Evolutionary conservation across 345 rosid species (phyloP).

Genomic region (Litchi chinensis): DNA sequence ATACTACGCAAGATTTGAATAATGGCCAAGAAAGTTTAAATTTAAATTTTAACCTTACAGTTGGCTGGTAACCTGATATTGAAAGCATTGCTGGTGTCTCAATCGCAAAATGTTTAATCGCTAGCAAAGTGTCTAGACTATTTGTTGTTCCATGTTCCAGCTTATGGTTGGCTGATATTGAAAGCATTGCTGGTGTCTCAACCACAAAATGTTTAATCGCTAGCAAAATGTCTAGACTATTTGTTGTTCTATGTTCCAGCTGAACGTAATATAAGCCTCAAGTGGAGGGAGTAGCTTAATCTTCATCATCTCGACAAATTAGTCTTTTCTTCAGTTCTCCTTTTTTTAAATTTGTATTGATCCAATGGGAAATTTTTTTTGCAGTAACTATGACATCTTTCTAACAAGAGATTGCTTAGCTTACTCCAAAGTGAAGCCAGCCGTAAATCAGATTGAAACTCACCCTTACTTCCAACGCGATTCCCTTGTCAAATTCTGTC

Average conservation of each 20-base stretch:
- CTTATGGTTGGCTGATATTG: neutral
- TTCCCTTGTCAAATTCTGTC: slow-evolving; percentile 86
- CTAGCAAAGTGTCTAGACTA: neutral
- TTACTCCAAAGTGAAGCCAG: slow-evolving; percentile 90
- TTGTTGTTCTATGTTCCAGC: neutral
- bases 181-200: neutral
- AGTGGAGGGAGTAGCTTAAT: neutral
- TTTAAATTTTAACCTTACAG: too few relatives aligned
- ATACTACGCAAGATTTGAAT: neutral
- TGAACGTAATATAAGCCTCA: neutral
- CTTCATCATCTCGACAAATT: neutral
- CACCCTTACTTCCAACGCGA: slow-evolving; percentile 95
- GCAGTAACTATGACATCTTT: slow-evolving; percentile 89
- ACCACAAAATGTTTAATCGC: neutral
- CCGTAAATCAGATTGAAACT: slow-evolving; percentile 93
- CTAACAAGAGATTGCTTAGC: slow-evolving; percentile 90
- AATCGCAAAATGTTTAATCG: neutral
- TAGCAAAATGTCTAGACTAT: neutral
- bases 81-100: neutral
- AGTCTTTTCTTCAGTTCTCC: neutral
- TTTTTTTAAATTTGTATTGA: neutral
- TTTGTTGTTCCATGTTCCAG: neutral
- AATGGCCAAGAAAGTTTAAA: too few relatives aligned
- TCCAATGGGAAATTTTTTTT: slow-evolving; percentile 17
- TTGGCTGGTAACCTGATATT: neutral